These are phyloP conservation scores for Brassica cretica DNA, from an alignment of 345 rosid genomes.

Conservation along the genomic window DNA sequence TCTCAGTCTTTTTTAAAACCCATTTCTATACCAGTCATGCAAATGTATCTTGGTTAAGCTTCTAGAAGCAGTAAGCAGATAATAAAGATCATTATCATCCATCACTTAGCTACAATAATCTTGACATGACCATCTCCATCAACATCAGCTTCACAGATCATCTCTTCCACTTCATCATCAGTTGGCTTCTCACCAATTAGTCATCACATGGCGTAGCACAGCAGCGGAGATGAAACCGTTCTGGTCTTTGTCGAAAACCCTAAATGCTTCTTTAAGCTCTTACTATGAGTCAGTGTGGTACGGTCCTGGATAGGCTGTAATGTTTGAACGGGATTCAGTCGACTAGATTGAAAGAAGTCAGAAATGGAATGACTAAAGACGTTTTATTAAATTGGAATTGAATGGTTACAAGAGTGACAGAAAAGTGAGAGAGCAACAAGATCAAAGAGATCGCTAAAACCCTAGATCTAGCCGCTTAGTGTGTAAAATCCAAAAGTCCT, in stretches of 20 bases:
- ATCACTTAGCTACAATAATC: slow-evolving; percentile 52
- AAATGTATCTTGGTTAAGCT: slow-evolving; percentile 23
- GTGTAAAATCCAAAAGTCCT: too few relatives aligned
- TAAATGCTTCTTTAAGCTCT: slow-evolving; percentile 41
- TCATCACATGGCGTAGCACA: slow-evolving; percentile 55
- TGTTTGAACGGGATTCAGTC: too few relatives aligned
- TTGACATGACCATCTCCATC: slow-evolving; percentile 54
- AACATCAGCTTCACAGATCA: slow-evolving; percentile 50
- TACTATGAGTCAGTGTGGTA: slow-evolving; percentile 42
- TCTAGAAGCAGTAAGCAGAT: slow-evolving; percentile 13
- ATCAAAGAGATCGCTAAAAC: too few relatives aligned
- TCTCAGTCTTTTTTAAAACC: too few relatives aligned
- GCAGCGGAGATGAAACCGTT: slow-evolving; percentile 51
- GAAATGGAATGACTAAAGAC: too few relatives aligned
- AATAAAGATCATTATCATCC: not conserved
- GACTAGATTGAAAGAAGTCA: too few relatives aligned
- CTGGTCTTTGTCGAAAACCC: slow-evolving; percentile 26
- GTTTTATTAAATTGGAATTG: too few relatives aligned
- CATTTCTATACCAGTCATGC: too few relatives aligned
- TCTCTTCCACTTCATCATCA: slow-evolving; percentile 54
- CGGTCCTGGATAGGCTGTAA: too few relatives aligned
- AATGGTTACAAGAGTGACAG: too few relatives aligned
- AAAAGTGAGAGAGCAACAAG: too few relatives aligned
- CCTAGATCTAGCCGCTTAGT: too few relatives aligned
- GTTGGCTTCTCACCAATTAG: slow-evolving; percentile 52